Percentiles rank a stretch among this genome's conserved stretches.
Evolutionary conservation across 352 stramenopile species (phyloP).

Genomic region (Plasmopara viticola): DNA sequence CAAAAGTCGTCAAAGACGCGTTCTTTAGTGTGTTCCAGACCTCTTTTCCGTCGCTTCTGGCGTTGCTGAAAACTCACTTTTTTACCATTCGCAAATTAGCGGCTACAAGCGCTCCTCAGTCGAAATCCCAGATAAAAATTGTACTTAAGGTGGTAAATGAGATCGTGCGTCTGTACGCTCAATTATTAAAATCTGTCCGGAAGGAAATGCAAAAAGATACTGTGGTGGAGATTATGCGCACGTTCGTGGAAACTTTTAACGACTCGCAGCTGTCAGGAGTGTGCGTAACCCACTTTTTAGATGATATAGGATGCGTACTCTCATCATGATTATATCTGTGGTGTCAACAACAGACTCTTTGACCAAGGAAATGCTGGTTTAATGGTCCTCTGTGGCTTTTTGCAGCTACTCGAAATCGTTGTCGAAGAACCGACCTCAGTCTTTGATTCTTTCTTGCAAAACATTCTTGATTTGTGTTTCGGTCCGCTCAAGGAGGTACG

Average conservation of each 20-base stretch:
- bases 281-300: slow-evolving; percentile 28
- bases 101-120: slow-evolving; percentile 18
- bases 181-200: slow-evolving; percentile 72
- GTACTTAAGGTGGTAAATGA: slow-evolving; percentile 76
- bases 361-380: slow-evolving; percentile 52
- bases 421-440: slow-evolving; percentile 69
- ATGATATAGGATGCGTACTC: not conserved
- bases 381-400: slow-evolving; percentile 70
- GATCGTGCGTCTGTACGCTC: slow-evolving; percentile 66
- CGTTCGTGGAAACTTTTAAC: slow-evolving; percentile 79
- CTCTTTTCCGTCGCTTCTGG: slow-evolving; percentile 50
- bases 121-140: slow-evolving; percentile 46
- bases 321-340: not conserved
- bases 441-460: slow-evolving; percentile 68
- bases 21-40: slow-evolving; percentile 63
- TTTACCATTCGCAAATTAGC: slow-evolving; percentile 51
- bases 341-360: slow-evolving; percentile 34
- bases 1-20: slow-evolving; percentile 65
- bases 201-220: slow-evolving; percentile 79
- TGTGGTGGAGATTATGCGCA: slow-evolving; percentile 60
- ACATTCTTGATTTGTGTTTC: slow-evolving; percentile 73
- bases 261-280: slow-evolving; percentile 55
- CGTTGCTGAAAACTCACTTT: slow-evolving; percentile 66
- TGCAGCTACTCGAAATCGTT: slow-evolving; percentile 72
- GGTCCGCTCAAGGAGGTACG: slow-evolving; percentile 69